Evolutionary conservation across 441 rosid species (phyloP).

Genomic region (Arabidopsis lyrata): DNA sequence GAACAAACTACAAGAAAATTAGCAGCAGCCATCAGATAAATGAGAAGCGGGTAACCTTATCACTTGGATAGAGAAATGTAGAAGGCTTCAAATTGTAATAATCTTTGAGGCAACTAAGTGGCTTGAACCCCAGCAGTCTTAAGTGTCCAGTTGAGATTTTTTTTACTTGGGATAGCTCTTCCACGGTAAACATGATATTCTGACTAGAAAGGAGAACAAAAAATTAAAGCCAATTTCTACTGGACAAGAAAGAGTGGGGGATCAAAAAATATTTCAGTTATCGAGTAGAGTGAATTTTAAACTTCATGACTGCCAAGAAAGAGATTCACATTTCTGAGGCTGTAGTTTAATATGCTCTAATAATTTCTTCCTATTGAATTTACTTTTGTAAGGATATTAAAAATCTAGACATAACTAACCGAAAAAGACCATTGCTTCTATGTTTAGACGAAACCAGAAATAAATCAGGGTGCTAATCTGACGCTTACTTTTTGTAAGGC

Average conservation of each 20-base stretch:
- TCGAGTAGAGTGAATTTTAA: conserved; percentile 8
- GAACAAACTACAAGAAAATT: conserved; percentile 10
- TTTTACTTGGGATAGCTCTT: conserved; percentile 80
- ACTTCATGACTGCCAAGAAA: conserved; percentile 15
- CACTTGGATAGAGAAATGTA: conserved; percentile 88
- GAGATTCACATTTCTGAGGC: conserved; percentile 11
- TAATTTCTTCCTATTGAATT: conserved; percentile 4
- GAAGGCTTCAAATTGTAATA: conserved; percentile 95
- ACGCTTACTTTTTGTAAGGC: conserved; percentile 69
- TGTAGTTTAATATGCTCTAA: conserved; percentile 3
- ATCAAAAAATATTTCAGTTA: not conserved
- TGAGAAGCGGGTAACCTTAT: conserved; percentile 63
- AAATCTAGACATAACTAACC: conserved; percentile 1
- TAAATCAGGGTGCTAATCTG: conserved; percentile 2
- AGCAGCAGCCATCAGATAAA: conserved; percentile 9
- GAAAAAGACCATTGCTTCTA: not conserved
- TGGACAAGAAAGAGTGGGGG: conserved; percentile 21
- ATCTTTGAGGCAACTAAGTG: conserved; percentile 86
- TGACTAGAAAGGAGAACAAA: conserved; percentile 53
- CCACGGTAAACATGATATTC: conserved; percentile 64
- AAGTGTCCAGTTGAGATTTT: conserved; percentile 72
- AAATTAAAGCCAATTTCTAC: conserved; percentile 34
- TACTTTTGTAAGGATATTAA: conserved; percentile 2
- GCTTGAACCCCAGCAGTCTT: conserved; percentile 93
- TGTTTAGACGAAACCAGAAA: conserved; percentile 28